Base-by-base conservation (phyloP, 163 green algal species). In the Scenedesmus sp. region DNA sequence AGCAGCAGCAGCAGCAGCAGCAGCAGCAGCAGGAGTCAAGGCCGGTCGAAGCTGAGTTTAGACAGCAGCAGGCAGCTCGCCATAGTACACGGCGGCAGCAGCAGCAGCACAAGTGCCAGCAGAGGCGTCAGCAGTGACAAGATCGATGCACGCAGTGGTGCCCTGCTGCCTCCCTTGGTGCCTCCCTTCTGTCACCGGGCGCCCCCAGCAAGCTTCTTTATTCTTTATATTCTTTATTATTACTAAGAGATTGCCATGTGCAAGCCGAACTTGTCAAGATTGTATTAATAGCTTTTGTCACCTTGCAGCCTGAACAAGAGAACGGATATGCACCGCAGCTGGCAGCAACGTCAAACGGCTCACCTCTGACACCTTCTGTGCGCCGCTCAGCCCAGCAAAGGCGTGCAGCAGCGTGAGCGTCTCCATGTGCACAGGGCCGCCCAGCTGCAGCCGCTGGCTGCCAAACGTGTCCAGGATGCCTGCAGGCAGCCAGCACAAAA, bases 391-490 rank as follows among this genome's bases (percentile, higher is more conserved):
- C 26, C 94, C 92, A 15, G 60, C 59, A 87, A 92, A 95, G 74
- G 92, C 90, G 91, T 96, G 94, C 82, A 96, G 90, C 87, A 95
- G 88, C 9, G 94, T 95, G 0, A 95, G 88, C 86, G 94, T 93
- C 64, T 95, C 93, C 74, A 94, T 64, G 93, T 94, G 93, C 57
- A 95, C 88, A 10, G 93, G 93, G n/a, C 94, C 94, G 34, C 94
- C 94, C 74, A 96, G 85, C 55, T 93, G 90, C 85, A 96, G 88
- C 1, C 88, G 90, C 81, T 93, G 88, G 6, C 8, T 55, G 54
- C 93, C 93, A 89, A 96, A 96, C 23, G 82, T 88, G 10, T 92
- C 85, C 74, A 90, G 81, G 88, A 96, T 94, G 79, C 91, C 94
- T 92, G 91, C 26, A 76, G 16, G 1, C 34, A 46, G 34, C 34